Evolutionary conservation across 208 protist species (phyloP).

Genomic region (Crithidia thermophila): DNA sequence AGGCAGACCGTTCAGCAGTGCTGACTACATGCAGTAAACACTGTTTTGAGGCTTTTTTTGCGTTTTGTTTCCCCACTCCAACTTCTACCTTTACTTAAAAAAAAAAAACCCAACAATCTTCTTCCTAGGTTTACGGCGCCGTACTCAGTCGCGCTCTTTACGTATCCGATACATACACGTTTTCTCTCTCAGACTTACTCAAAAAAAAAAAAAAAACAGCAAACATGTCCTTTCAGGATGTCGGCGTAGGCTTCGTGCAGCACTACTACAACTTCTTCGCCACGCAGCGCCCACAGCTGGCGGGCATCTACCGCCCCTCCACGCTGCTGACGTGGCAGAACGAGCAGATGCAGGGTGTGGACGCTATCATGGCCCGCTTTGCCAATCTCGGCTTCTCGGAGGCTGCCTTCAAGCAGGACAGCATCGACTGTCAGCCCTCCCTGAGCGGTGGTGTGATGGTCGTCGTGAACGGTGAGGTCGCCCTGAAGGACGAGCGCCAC

Average conservation of each 20-base stretch:
- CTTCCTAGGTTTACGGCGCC: no score
- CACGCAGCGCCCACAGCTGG: slow-evolving; percentile 59
- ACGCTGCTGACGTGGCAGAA: slow-evolving; percentile 89
- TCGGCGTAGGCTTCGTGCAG: slow-evolving; percentile 71
- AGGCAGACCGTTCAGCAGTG: no score
- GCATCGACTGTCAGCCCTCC: slow-evolving; percentile 83
- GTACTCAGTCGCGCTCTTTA: no score
- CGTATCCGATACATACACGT: no score
- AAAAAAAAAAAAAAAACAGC: neutral
- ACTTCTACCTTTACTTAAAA: no score
- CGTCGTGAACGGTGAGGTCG: slow-evolving; percentile 85
- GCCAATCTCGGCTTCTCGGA: slow-evolving; percentile 76
- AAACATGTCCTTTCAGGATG: slow-evolving; percentile 72
- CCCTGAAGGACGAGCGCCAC: slow-evolving; percentile 78
- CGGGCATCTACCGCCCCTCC: slow-evolving; percentile 74
- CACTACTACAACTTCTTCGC: slow-evolving; percentile 91
- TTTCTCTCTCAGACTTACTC: neutral
- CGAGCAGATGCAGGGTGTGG: slow-evolving; percentile 85
- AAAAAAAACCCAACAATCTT: no score
- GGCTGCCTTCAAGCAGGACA: slow-evolving; percentile 79
- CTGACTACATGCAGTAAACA: no score
- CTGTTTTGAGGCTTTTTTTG: no score
- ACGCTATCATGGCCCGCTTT: slow-evolving; percentile 84
- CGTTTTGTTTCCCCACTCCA: no score
- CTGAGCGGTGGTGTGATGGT: slow-evolving; percentile 74